Conservation (phyloP, 305 asterid genomes). For the Stenogyne calaminthoides region DNA sequence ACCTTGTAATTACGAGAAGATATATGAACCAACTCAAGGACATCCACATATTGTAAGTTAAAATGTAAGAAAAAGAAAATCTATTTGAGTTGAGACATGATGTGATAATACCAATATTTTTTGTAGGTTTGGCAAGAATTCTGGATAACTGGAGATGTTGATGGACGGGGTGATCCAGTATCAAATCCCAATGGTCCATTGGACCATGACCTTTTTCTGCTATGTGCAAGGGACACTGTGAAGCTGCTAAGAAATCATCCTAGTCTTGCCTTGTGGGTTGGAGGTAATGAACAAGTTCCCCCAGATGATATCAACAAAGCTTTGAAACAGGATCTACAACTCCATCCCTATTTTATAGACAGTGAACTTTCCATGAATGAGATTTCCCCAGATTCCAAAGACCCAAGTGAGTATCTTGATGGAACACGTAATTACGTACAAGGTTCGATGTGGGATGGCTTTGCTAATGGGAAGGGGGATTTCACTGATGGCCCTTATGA, state of each 20-base stretch:
- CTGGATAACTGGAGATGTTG: conserved; percentile 96
- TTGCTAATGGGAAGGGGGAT: conserved; percentile 89
- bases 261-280: conserved; percentile 98
- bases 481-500: conserved; percentile 94
- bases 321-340: conserved; percentile 63
- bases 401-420: conserved; percentile 86
- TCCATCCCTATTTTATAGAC: conserved; percentile 59
- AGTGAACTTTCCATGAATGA: conserved; percentile 30
- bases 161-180: conserved; percentile 89
- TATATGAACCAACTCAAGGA: background rate
- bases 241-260: conserved; percentile 93
- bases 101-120: conserved; percentile 14
- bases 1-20: no score
- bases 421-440: conserved; percentile 79
- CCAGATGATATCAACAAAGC: conserved; percentile 81
- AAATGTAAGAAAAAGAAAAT: background rate
- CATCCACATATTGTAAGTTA: background rate
- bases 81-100: background rate
- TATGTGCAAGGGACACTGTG: conserved; percentile 91
- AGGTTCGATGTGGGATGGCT: conserved; percentile 99
- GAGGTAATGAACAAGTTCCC: conserved; percentile 97
- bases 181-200: conserved; percentile 92
- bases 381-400: conserved; percentile 37
- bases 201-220: conserved; percentile 88
- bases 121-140: conserved; percentile 99